Evolutionary conservation across 768 basidiomycete genomes (phyloP).

Genomic region (Lactifluus subvellereus): DNA sequence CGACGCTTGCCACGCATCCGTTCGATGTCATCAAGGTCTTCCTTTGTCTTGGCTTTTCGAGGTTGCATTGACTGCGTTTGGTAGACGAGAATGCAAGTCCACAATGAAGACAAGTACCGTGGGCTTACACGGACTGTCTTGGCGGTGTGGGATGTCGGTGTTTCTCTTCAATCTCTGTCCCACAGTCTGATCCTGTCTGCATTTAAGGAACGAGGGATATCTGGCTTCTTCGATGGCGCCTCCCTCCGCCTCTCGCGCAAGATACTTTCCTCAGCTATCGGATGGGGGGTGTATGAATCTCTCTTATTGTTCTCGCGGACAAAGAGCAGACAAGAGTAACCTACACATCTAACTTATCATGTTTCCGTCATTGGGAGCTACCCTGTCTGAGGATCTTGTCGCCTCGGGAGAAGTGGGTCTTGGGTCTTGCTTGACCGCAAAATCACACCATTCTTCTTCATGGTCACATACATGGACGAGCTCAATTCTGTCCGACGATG

Average conservation of each 20-base stretch:
- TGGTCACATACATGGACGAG: too few species aligned
- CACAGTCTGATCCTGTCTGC: background rate
- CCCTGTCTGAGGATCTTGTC: background rate
- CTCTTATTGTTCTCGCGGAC: constrained; percentile 52
- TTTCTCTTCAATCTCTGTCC: background rate
- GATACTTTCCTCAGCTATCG: constrained; percentile 82
- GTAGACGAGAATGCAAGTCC: constrained; percentile 90
- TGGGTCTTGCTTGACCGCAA: background rate
- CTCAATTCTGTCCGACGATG: too few species aligned
- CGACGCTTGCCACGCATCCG: constrained; percentile 83
- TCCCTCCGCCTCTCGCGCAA: constrained; percentile 81
- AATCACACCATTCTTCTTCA: too few species aligned
- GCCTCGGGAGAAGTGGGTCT: too few species aligned
- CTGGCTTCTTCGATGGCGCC: constrained; percentile 83
- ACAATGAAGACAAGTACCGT: constrained; percentile 68
- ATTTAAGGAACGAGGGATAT: constrained; percentile 66
- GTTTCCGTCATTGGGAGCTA: background rate
- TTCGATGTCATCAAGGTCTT: constrained; percentile 89
- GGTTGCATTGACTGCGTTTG: background rate
- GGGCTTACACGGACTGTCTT: constrained; percentile 57
- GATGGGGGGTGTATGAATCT: constrained; percentile 88
- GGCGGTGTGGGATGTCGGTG: constrained; percentile 64
- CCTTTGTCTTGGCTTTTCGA: background rate
- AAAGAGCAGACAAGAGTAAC: background rate
- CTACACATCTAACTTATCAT: background rate